Base-by-base conservation (phyloP, 208 protist genomes). In the Strigomonas oncopelti region DNA sequence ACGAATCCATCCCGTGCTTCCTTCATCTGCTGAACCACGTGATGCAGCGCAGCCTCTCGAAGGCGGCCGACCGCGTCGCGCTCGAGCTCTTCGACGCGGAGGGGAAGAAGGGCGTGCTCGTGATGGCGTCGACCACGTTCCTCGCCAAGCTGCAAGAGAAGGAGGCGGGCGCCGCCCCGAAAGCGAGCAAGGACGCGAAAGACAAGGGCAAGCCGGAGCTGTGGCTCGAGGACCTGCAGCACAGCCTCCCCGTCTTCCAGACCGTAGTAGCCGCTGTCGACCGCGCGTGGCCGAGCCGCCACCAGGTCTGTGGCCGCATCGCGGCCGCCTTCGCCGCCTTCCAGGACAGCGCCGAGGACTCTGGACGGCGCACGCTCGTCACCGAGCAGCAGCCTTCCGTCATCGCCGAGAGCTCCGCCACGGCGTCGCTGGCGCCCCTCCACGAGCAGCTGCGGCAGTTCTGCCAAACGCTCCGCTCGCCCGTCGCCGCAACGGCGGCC, bases 1-100 rank as follows among this genome's bases (percentile, higher is more conserved):
- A 77, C 5, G 75, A 87, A 65, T 84, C 83, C 11, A 69, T 94
- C 32, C 87, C 91, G 13, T 82, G 80, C 66, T 88, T 96, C 58
- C 51, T 96, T 68, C 91, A 96, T 71, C 62, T 92, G 18, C 72
- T 96, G 13, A 94, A 94, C 71, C 73, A 83, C 53, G 61, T 96
- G 9, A 67, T 94, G 61, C 84, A 90, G 75, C 84, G 91, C 64
- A 92, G 84, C 65, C 73, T 92, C 7, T 96, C 91, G 32, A 96
- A 96, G 69, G 80, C 77, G 25, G 91, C 88, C 0, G 87, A 93
- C 63, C 85, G 88, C 52, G 80, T 94, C 36, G 82, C 88, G 25
- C 67, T 85, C 55, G 86, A 92, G 68, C 69, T 94, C 20, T 66
- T 81, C 57, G 63, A 85, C 31, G 69, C 66, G 2, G 28, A 57